Evolutionary conservation across 2,329 filamentous ascomycete species (phyloP), one percentile per base, ranked within the genome.

Genomic region (Aspergillus sp.): DNA sequence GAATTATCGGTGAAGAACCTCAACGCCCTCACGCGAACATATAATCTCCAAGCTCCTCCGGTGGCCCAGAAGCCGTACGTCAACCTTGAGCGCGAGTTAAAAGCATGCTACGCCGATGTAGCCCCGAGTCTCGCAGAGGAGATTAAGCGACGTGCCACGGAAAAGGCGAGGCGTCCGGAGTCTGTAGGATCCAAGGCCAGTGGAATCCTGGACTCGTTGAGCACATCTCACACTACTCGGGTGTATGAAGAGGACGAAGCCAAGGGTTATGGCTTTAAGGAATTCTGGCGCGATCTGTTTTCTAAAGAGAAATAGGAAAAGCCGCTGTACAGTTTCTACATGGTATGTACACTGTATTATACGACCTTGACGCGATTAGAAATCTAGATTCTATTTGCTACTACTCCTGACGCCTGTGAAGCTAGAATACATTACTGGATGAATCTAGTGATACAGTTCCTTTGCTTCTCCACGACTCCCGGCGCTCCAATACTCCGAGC

Each of bases 1-100:
- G 82, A 81, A 36, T 80, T 94, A 4, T 83, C 89, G 4, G 82
- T 99, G 58, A 80, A 82, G 44, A 84, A 89, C 51, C 82, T 97
- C 51, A 97, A 97, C 71, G 72, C 75, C 26, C 79, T 95, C 45
- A 87, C 90, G 7, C 83, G 94, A 22, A 89, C 89, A 13, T 99
- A 99, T 76, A 97, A 97, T 63, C 82, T 97, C 3, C 93, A 95
- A 85, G 93, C 94, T 0, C 94, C 94, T 0, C 87, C 90, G 50
- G 79, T 96, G 1, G 92, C 93, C 2, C 95, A 94, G 73, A 96
- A 96, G 70, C 90, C 93, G 0, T 97, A 97, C 70, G 91, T 90
- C 65, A 86, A 80, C 2, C 82, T 97, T 7, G 83, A 91, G 42
- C 84, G 93, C 45, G 94, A 99, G 72, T 79, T 97, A 14, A 80